Evolutionary conservation across 2,329 filamentous ascomycete species (phyloP), one percentile per base, ranked within the genome.

Genomic region (Dactylellina drechsleri): DNA sequence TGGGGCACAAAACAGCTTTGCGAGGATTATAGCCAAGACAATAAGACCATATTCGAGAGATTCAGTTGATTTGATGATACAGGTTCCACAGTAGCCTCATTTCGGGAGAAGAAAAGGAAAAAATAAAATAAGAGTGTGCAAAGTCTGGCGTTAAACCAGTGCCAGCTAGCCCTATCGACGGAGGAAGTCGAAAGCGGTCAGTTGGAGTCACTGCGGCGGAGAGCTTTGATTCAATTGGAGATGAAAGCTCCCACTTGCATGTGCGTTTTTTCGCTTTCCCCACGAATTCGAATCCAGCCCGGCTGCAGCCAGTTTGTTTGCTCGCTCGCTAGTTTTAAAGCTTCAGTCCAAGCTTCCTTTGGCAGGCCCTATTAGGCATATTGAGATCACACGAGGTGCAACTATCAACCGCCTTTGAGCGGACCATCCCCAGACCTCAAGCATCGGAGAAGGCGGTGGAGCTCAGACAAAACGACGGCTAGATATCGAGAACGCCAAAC

Each of bases 391-490:
- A 36, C 31, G 31, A 36, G 31, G 7, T n/a, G n/a, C n/a, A n/a
- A n/a, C n/a, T n/a, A n/a, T n/a, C n/a, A n/a, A n/a, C n/a, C n/a
- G n/a, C n/a, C n/a, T n/a, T n/a, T n/a, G n/a, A n/a, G n/a, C 23
- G n/a, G 49, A 18, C 8, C 15, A 47, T 15, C 18, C 13, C 41
- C 15, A 12, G 16, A 18, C 1, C 43, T 4, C 23, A 60, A 13
- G 15, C n/a, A 18, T 20, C 56, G 40, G 18, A 13, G n/a, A 2
- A 2, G 8, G 4, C 4, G 12, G 23, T 41, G 47, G 57, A 60
- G 57, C 57, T 60, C 57, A 60, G 26, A 36, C 31, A 36, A 36
- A 36, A 36, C 31, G 31, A 43, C 36, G 41, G 53, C 43, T 58
- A 57, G 53, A 41, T 56, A 57, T 58, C 41, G 43, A 12, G 20